phyloP scores from a whole-genome alignment of 768 basidiomycete species.

The Rubroboletus pulcherrimus region DNA sequence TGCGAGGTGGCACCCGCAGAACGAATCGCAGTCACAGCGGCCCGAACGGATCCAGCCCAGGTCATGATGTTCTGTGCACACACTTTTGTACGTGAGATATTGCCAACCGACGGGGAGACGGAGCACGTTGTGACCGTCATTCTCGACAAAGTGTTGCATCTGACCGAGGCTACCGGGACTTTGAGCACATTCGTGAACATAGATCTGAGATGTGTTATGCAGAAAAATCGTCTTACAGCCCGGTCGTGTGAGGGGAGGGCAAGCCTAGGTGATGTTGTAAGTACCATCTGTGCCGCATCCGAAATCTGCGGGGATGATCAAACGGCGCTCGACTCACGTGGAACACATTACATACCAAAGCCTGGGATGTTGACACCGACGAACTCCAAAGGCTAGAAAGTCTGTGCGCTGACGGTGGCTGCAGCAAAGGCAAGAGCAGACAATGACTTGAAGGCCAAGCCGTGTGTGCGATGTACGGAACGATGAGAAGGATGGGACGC shows the following conservation, averaged over 20 bases:
- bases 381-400: slow-evolving; percentile 28
- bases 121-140: slow-evolving; percentile 55
- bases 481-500: not conserved
- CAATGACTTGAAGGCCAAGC: slow-evolving; percentile 20
- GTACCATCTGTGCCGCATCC: slow-evolving; percentile 45
- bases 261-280: slow-evolving; percentile 37
- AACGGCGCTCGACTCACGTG: not conserved
- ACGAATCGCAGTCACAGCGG: slow-evolving; percentile 61
- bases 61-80: slow-evolving; percentile 32
- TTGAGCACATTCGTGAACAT: not conserved
- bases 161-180: slow-evolving; percentile 37
- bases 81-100: slow-evolving; percentile 41
- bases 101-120: slow-evolving; percentile 64
- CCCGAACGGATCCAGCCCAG: slow-evolving; percentile 52
- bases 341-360: slow-evolving; percentile 31
- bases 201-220: not conserved
- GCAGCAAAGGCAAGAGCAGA: slow-evolving; percentile 10
- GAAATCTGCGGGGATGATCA: slow-evolving; percentile 34
- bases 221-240: slow-evolving; percentile 30
- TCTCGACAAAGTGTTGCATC: slow-evolving; percentile 55
- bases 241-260: slow-evolving; percentile 44
- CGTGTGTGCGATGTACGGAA: not conserved
- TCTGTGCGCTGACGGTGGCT: slow-evolving; percentile 16
- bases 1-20: slow-evolving; percentile 48
- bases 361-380: slow-evolving; percentile 53